Conservation (phyloP, 352 stramenopile genomes). For the Phytophthora aleatoria region DNA sequence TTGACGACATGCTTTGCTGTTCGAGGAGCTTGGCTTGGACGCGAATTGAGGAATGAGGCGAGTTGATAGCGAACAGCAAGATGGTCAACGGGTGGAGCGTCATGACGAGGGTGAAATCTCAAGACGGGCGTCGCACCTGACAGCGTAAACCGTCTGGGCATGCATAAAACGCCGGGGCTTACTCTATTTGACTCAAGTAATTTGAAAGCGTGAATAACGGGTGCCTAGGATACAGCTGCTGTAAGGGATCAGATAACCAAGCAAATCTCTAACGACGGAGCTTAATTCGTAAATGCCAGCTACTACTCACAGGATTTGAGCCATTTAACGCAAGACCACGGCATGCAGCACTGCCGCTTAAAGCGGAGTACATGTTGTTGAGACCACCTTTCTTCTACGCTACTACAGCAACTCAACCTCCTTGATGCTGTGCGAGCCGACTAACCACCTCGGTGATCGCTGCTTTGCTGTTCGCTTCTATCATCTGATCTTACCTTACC, state of each 20-base stretch:
- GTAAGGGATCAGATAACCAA: conserved; percentile 8
- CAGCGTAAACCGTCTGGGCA: not conserved
- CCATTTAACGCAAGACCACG: no score
- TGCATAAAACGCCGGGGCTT: not conserved
- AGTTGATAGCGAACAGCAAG: conserved; percentile 18
- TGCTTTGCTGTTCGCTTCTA: conserved; percentile 7
- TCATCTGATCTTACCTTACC: conserved; percentile 15
- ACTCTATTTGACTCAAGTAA: not conserved
- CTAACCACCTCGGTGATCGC: not conserved
- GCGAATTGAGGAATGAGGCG: conserved; percentile 32
- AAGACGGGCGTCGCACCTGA: not conserved
- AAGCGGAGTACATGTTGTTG: no score
- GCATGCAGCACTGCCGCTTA: no score
- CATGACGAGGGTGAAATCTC: not conserved
- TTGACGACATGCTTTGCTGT: conserved; percentile 35
- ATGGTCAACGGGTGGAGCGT: conserved; percentile 4
- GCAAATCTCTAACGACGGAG: not conserved
- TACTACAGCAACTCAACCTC: not conserved
- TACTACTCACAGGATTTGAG: not conserved
- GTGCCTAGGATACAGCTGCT: conserved; percentile 7
- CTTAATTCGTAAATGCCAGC: not conserved
- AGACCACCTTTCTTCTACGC: no score
- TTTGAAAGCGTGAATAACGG: not conserved
- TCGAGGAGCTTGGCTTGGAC: conserved; percentile 12
- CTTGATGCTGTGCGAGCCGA: no score